Base-by-base conservation (phyloP, 495 filamentous ascomycete species). In the Aspergillus saccharolyticus region DNA sequence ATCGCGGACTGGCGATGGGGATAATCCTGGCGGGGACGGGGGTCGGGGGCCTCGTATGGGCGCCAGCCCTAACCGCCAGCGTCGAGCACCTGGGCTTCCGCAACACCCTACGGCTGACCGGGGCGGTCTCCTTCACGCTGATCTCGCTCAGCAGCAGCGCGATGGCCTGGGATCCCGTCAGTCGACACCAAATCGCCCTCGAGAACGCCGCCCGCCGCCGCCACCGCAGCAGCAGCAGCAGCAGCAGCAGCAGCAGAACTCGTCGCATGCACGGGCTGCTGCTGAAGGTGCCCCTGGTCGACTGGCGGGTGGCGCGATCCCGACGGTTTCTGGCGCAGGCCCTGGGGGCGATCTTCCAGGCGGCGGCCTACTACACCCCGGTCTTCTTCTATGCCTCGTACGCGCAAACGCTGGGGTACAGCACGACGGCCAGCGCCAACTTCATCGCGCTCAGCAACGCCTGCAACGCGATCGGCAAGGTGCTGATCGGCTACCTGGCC, bases 351-450 rank as follows among this genome's bases (percentile, higher is more conserved):
- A 15, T 39, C 50, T 52, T 52, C 16, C 50, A 52, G 8, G 25
- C 25, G 25, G 50, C 50, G 6, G 50, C 50, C 5, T 52, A 52
- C 28, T 52, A 52, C 25, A 52, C 24, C 16, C 50, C 50, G 6
- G 44, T 46, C 1, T 46, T 46, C 17, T 46, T 46, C 44, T 46
- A 19, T 22, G 44, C 44, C 18, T 46, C 44, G 44, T 46, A 46
- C 17, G 44, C 44, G 1, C 44, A 46, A 7, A 46, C 44, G 3
- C 44, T 46, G 18, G 44, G 44, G 7, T 46, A 46, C 17, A 46
- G 44, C 44, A 46, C 44, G 10, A 21, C 44, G 2, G 44, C 44
- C 44, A 46, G 44, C 17, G 18, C 44, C 17, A 46, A 46, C 15
- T 46, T 46, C 17, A 46, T 46, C 1, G 44, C 44, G 2, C 17